Evolutionary conservation across 495 filamentous ascomycete genomes (phyloP), one percentile per base, ranked within the genome.

Genomic region (Pseudotulostoma volvatum): DNA sequence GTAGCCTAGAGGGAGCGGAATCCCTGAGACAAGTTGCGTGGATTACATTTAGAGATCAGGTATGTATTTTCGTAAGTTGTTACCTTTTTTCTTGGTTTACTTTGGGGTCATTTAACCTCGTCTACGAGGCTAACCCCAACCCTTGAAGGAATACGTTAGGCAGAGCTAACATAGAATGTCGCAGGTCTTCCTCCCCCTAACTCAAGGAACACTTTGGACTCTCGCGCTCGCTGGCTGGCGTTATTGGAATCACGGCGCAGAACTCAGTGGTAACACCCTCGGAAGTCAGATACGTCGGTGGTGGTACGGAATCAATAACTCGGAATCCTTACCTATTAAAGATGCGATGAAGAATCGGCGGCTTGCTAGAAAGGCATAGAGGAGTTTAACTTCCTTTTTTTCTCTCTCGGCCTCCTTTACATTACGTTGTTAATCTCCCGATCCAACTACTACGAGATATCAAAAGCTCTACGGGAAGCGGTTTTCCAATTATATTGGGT

Each of bases 281-380:
- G 86, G 86, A 18, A 81, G 77, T 18, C 65, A 66, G 43, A 51
- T 87, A 9, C 64, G 86, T 42, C 57, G 84, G 39, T 94, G 86
- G 86, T 94, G 86, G 86, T 94, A 81, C 57, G 71, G 67, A 19
- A 82, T 90, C 0, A 93, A 93, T 45, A 81, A 87, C 47, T 94
- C 86, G 86, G 63, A 67, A 33, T 51, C 85, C 18, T 73, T 73
- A 38, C 39, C 49, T 20, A 16, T 51, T 11, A 50, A 42, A 33
- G 47, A 55, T 38, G 45, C 44, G 9, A 49, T 54, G 18, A 51
- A 43, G 32, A 50, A 57, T 37, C 46, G 46, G 15, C 46, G 55
- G 37, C 15, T 67, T 32, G 66, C 62, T 11, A 45, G 53, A 21
- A 60, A 65, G 37, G 57, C 63, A 11, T 52, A 59, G 56, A 64